Percentiles rank a stretch among this genome's conserved stretches.
phyloP scores from a whole-genome alignment of 2,329 filamentous ascomycete genomes.

The Scedosporium aurantiacum region DNA sequence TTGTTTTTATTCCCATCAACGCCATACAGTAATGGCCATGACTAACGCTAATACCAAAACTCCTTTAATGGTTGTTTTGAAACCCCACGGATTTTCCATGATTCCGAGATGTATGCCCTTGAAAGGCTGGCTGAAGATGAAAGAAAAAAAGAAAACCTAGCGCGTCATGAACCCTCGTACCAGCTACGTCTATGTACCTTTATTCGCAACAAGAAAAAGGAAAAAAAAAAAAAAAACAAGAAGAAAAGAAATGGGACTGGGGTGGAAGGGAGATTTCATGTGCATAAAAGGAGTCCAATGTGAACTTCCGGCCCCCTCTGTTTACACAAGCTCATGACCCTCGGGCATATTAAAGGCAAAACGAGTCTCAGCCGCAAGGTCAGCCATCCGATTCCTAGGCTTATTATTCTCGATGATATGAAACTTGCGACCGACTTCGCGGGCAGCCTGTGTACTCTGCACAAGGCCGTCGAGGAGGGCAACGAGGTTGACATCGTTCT shows the following conservation, averaged over 20 bases:
- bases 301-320: neutral
- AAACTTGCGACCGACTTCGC: slow-evolving; percentile 68
- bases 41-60: too few species aligned
- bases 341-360: neutral
- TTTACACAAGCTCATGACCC: neutral
- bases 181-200: neutral
- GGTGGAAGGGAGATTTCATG: neutral
- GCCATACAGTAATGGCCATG: too few species aligned
- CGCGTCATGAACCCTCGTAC: too few species aligned
- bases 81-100: too few species aligned
- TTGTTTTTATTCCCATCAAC: too few species aligned
- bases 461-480: slow-evolving; percentile 66
- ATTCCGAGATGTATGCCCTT: too few species aligned
- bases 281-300: neutral
- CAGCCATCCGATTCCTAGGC: neutral
- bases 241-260: neutral
- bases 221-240: neutral
- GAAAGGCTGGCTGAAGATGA: too few species aligned
- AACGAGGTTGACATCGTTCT: slow-evolving; percentile 74
- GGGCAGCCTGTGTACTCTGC: slow-evolving; percentile 57
- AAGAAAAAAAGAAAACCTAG: too few species aligned
- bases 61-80: too few species aligned
- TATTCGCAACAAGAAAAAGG: neutral
- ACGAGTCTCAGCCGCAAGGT: neutral
- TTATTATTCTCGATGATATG: slow-evolving; percentile 38